Evolutionary conservation across 768 basidiomycete species (phyloP).

Genomic region (Daedaleopsis nitida): DNA sequence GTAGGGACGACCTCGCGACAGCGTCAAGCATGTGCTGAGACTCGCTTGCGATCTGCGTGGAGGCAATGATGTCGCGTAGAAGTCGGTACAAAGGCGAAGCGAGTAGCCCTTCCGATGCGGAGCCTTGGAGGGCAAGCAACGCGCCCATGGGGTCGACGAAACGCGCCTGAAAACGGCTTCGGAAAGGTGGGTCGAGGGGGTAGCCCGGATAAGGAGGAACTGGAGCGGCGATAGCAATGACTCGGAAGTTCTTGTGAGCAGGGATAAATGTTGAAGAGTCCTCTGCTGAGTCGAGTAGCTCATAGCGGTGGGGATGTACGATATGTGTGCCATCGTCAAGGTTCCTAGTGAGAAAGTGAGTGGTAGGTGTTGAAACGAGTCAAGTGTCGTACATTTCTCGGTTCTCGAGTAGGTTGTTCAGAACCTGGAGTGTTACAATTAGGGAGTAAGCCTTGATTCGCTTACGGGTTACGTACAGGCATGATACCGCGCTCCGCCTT

Average conservation of each 20-base stretch:
- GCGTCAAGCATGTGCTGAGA: slow-evolving; percentile 53
- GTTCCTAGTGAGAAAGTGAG: slow-evolving; percentile 44
- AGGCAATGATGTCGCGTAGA: slow-evolving; percentile 57
- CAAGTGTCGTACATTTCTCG: slow-evolving; percentile 57
- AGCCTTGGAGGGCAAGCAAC: slow-evolving; percentile 42
- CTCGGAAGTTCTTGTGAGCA: slow-evolving; percentile 67
- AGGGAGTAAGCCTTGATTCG: background rate
- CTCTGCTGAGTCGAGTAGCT: slow-evolving; percentile 42
- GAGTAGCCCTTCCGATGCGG: background rate
- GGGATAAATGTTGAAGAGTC: slow-evolving; percentile 49
- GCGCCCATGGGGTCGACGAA: slow-evolving; percentile 64
- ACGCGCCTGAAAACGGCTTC: slow-evolving; percentile 69
- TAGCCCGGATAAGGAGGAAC: slow-evolving; percentile 70
- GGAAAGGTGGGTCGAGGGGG: slow-evolving; percentile 66
- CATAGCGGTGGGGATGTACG: slow-evolving; percentile 61
- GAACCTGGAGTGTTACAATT: slow-evolving; percentile 30
- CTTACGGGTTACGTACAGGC: slow-evolving; percentile 46
- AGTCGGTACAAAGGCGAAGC: slow-evolving; percentile 38
- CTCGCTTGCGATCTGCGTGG: slow-evolving; percentile 66
- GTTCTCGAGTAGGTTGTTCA: slow-evolving; percentile 71
- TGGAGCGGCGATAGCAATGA: slow-evolving; percentile 69
- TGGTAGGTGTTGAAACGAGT: background rate
- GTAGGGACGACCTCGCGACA: slow-evolving; percentile 53
- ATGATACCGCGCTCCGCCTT: slow-evolving; percentile 74
- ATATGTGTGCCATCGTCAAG: slow-evolving; percentile 73